Conservation (phyloP, 306 rosid species). For the Inga oerstediana region DNA sequence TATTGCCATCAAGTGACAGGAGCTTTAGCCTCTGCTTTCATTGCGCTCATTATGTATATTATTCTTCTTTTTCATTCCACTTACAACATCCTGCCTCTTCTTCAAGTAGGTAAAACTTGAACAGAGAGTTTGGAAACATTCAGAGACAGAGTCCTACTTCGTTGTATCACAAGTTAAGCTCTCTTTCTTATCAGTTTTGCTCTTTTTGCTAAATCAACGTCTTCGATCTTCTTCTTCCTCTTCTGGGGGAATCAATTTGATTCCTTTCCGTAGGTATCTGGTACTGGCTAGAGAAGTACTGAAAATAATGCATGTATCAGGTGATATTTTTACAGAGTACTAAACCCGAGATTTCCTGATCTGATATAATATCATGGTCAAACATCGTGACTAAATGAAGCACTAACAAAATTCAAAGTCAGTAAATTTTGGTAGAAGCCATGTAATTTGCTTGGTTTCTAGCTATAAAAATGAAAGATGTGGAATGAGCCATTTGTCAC, state of each 20-base stretch:
- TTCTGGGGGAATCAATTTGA: not conserved
- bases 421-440: not conserved
- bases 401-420: not conserved
- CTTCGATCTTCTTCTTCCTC: not conserved
- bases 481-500: slow-evolving; percentile 10
- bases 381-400: not conserved
- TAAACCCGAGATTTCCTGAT: not conserved
- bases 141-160: slow-evolving; percentile 8
- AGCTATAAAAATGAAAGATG: not conserved
- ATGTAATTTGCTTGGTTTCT: not conserved
- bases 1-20: slow-evolving; percentile 63
- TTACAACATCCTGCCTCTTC: slow-evolving; percentile 59
- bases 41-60: slow-evolving; percentile 45
- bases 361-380: not conserved
- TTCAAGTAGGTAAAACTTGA: slow-evolving; percentile 50
- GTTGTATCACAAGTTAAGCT: slow-evolving; percentile 4
- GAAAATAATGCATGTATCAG: not conserved
- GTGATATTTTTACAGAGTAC: not conserved
- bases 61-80: slow-evolving; percentile 61
- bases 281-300: not conserved
- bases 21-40: slow-evolving; percentile 54
- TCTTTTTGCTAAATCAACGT: not conserved
- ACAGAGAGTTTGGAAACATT: not conserved
- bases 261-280: not conserved
- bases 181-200: not conserved